phyloP scores from a whole-genome alignment of 1,284 basidiomycete genomes.

The Leucoagaricus sp. region DNA sequence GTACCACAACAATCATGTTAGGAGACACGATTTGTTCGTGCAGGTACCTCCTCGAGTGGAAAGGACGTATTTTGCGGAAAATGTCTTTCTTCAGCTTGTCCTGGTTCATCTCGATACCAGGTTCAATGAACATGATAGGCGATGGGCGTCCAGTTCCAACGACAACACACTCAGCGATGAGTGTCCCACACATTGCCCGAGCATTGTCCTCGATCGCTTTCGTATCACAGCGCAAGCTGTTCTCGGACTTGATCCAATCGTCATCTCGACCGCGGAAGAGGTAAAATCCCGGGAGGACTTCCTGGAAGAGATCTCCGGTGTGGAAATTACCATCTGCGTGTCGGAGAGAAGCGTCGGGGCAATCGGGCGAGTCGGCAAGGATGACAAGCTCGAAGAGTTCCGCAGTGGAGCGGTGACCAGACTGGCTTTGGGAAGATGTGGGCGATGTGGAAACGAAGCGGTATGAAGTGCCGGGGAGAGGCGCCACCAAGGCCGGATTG shows the following conservation, averaged over 20 bases:
- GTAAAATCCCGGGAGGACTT: slow-evolving; percentile 54
- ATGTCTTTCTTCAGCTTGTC: slow-evolving; percentile 64
- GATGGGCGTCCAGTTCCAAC: slow-evolving; percentile 71
- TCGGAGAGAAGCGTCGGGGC: slow-evolving; percentile 61
- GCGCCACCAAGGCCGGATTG: slow-evolving; percentile 48
- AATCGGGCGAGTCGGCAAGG: slow-evolving; percentile 61
- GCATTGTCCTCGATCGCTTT: slow-evolving; percentile 77
- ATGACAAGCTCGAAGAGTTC: slow-evolving; percentile 67
- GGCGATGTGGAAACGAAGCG: slow-evolving; percentile 42
- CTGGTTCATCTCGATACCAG: slow-evolving; percentile 48
- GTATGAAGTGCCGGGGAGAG: slow-evolving; percentile 58
- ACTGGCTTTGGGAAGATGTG: slow-evolving; percentile 44
- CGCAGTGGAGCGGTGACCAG: slow-evolving; percentile 51
- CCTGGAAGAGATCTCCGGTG: slow-evolving; percentile 73
- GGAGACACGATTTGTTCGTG: slow-evolving; percentile 67
- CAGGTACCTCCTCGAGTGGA: slow-evolving; percentile 65
- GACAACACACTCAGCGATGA: slow-evolving; percentile 69
- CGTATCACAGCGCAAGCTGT: slow-evolving; percentile 71
- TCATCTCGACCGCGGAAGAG: slow-evolving; percentile 69
- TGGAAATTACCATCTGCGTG: slow-evolving; percentile 65
- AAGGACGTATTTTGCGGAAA: slow-evolving; percentile 61
- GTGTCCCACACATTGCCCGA: slow-evolving; percentile 52
- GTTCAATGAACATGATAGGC: slow-evolving; percentile 69
- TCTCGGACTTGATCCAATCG: slow-evolving; percentile 80
- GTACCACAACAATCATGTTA: slow-evolving; percentile 61